phyloP scores from a whole-genome alignment of 192 early-diverging fungal genomes.

The Entomortierella beljakovae region DNA sequence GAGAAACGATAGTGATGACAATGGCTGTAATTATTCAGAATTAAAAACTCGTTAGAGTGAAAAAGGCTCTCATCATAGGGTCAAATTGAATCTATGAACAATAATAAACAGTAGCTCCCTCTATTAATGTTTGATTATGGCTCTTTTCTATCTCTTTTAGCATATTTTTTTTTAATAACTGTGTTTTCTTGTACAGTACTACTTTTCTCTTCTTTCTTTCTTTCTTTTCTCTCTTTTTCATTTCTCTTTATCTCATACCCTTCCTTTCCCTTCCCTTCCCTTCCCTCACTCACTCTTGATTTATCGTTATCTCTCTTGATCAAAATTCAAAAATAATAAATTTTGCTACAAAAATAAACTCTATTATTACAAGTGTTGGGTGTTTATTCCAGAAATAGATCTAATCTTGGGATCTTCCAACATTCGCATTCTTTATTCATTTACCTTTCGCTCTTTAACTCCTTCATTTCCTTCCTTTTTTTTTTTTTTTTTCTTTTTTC shows the following conservation, averaged over 20 bases:
- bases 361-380: no score
- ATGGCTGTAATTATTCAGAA: no score
- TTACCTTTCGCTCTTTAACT: neutral
- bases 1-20: neutral
- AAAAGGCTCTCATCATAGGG: no score
- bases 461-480: neutral
- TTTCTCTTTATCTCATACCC: neutral
- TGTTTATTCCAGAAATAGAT: slow-evolving; percentile 1
- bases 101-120: no score
- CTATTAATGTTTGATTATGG: no score
- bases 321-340: no score
- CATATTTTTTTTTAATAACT: neutral
- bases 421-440: neutral
- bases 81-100: no score
- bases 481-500: neutral
- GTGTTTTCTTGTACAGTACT: neutral
- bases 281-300: neutral
- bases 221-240: slow-evolving; percentile 11
- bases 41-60: no score
- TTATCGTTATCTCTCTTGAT: neutral
- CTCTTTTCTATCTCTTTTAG: neutral
- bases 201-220: neutral
- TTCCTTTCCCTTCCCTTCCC: neutral
- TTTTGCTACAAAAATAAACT: no score
- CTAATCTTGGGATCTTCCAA: neutral